Evolutionary conservation across 2,329 filamentous ascomycete species (phyloP), one percentile per base, ranked within the genome.

Genomic region (Xylariaceae sp.): DNA sequence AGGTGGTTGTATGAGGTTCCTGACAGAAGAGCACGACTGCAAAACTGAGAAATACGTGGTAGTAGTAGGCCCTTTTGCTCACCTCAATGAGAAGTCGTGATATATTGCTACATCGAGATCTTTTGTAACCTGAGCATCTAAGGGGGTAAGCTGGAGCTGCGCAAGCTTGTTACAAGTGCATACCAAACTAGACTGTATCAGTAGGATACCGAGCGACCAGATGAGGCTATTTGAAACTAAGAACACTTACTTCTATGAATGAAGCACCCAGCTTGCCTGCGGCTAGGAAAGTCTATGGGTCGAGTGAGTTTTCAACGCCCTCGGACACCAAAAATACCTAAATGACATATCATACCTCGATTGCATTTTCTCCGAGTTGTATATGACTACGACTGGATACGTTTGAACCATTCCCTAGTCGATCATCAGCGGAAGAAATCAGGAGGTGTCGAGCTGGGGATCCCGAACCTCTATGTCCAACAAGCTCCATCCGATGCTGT

Each of bases 121-220:
- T 47, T 59, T 60, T 2, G 67, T 69, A 13, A 70, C 48, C 44
- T 70, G 67, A 2, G 67, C 57, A 51, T 70, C 67, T 50, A 8
- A 16, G 8, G 17, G 16, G 30, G 31, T 15, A 11, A 31, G 22
- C 33, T 26, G 11, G 6, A 26, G 22, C 22, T 11, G 11, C 6
- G 22, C 6, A 26, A 26, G n/a, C 22, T 26, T 26, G 22, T 11
- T 6, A 6, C 22, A 26, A 26, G 15, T 18, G 19, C 9, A 15
- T 45, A 38, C 7, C 37, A 30, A 31, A 42, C 17, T 34, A 11
- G 12, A 2, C 18, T 15, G 12, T 4, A 15, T 26, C 13, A 33
- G 36, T 15, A 3, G 3, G 9, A 17, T 39, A 38, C 16, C 19
- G 18, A 18, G 7, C 18, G n/a, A 35, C 9, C 11, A 16, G 24